phyloP scores from a whole-genome alignment of 140 eudicot species.

The Bidens hawaiensis region DNA sequence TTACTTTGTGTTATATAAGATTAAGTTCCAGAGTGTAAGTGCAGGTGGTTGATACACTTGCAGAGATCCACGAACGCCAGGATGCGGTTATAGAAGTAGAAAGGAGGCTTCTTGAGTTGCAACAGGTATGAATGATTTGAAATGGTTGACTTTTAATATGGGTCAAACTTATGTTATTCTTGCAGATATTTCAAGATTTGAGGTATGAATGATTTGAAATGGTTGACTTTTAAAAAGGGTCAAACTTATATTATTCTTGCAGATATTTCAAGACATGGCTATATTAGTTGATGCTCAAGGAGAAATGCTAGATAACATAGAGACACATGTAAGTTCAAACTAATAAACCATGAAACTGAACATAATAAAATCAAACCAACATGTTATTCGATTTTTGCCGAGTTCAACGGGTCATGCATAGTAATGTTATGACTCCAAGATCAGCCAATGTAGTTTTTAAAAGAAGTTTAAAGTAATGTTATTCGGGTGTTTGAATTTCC shows the following conservation, averaged over 20 bases:
- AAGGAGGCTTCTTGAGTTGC: conserved; percentile 80
- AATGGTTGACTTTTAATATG: neutral
- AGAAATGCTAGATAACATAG: conserved; percentile 86
- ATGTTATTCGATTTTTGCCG: neutral
- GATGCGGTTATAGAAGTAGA: conserved; percentile 84
- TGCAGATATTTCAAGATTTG: neutral
- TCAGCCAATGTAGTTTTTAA: too few species aligned
- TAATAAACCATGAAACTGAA: neutral
- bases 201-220: neutral
- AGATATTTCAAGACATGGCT: conserved; percentile 93
- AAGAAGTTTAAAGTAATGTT: too few species aligned
- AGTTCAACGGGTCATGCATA: too few species aligned
- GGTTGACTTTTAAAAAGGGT: neutral
- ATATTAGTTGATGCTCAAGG: conserved; percentile 92
- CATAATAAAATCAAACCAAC: neutral
- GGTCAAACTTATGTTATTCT: neutral
- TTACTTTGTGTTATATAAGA: neutral
- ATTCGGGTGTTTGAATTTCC: too few species aligned
- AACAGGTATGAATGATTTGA: conserved; percentile 55
- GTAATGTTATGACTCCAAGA: too few species aligned
- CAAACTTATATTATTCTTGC: conserved; percentile 16
- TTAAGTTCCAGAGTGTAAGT: conserved; percentile 8
- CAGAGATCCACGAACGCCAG: conserved; percentile 95
- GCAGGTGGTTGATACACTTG: conserved; percentile 84
- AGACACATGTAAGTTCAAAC: conserved; percentile 60